phyloP scores from a whole-genome alignment of 2,329 filamentous ascomycete genomes.

The Trichoderma simmonsii region DNA sequence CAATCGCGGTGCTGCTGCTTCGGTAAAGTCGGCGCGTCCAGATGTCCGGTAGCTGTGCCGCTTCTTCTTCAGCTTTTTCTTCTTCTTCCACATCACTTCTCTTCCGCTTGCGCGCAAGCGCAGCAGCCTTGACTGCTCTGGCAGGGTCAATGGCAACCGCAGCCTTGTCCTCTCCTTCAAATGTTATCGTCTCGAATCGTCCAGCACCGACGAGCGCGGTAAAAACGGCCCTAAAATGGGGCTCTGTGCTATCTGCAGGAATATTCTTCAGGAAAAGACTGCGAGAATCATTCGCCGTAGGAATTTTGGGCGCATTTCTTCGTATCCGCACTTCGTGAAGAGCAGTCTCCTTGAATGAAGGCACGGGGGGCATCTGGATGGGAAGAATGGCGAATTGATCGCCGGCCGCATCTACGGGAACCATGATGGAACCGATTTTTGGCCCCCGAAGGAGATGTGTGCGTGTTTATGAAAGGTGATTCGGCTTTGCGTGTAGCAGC shows the following conservation, averaged over 20 bases:
- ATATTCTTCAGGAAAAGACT: slow-evolving; percentile 90
- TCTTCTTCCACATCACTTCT: slow-evolving; percentile 52
- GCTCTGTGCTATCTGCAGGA: slow-evolving; percentile 76
- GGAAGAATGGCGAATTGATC: slow-evolving; percentile 68
- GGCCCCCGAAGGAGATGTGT: background rate
- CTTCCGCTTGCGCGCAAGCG: slow-evolving; percentile 41
- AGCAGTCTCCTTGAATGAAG: slow-evolving; percentile 59
- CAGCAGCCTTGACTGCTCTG: slow-evolving; percentile 42
- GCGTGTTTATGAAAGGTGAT: background rate
- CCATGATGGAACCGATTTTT: slow-evolving; percentile 26
- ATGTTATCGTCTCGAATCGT: slow-evolving; percentile 72
- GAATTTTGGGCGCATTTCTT: slow-evolving; percentile 74
- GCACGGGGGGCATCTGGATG: slow-evolving; percentile 60
- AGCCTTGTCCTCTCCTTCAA: slow-evolving; percentile 59
- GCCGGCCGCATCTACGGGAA: slow-evolving; percentile 24
- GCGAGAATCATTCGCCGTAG: slow-evolving; percentile 68
- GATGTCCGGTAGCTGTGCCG: slow-evolving; percentile 61
- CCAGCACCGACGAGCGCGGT: slow-evolving; percentile 70
- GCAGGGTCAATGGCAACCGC: slow-evolving; percentile 44
- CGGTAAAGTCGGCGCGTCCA: slow-evolving; percentile 70
- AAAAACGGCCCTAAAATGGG: slow-evolving; percentile 74
- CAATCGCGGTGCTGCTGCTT: slow-evolving; percentile 76
- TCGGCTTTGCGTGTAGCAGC: background rate
- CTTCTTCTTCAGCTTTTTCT: slow-evolving; percentile 52
- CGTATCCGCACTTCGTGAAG: slow-evolving; percentile 86